These are phyloP conservation scores for Physcomitrium patens DNA, from an alignment of 225 moss, liverwort and hornwort genomes.

Conservation along the genomic window DNA sequence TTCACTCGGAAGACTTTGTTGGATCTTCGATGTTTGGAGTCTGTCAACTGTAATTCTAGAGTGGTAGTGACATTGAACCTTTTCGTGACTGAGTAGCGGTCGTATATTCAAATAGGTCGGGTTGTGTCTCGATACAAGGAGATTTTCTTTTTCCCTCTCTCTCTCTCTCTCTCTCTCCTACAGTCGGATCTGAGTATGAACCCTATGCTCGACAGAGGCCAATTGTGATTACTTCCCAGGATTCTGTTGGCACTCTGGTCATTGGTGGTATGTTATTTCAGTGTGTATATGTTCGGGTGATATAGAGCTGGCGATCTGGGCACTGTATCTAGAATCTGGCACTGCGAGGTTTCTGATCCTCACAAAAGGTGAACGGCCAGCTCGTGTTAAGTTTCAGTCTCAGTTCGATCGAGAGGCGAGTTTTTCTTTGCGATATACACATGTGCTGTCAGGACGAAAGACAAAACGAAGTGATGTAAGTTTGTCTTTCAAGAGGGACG, in stretches of 20 bases:
- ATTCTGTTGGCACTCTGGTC: neutral
- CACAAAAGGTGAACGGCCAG: conserved; percentile 1
- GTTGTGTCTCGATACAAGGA: no score
- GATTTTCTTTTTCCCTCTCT: no score
- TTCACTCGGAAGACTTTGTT: conserved; percentile 12
- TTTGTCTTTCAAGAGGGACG: neutral
- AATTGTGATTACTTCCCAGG: neutral
- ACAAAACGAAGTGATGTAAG: no score
- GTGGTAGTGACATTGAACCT: neutral
- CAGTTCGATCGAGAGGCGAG: neutral
- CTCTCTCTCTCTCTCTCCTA: no score
- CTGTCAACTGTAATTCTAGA: conserved; percentile 5
- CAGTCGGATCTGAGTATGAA: no score
- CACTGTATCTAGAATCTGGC: conserved; percentile 5
- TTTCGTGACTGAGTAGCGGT: neutral
- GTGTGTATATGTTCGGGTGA: neutral
- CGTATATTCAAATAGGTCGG: neutral
- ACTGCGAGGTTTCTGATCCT: conserved; percentile 9
- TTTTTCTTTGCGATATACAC: neutral
- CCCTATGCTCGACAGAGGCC: neutral
- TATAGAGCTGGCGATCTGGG: neutral
- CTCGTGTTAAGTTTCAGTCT: conserved; percentile 10
- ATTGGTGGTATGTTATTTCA: neutral
- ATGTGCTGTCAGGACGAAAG: no score
- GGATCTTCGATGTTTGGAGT: conserved; percentile 1